phyloP scores from a whole-genome alignment of 805 yeast genomes.

The Teunomyces cretensis region DNA sequence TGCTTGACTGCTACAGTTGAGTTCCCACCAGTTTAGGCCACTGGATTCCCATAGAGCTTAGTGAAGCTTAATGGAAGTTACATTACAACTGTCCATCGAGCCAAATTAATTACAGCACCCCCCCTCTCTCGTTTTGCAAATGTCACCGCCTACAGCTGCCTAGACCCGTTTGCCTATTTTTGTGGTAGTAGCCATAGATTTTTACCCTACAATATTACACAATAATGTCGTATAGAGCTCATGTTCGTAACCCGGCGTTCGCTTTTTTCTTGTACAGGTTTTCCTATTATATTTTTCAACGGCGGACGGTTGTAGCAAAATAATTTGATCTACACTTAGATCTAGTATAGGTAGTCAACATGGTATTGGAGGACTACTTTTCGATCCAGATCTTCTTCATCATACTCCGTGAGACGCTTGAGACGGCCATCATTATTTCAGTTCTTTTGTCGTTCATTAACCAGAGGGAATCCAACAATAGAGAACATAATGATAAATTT shows the following conservation, averaged over 20 bases:
- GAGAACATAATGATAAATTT: conserved; percentile 1
- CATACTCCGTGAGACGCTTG: conserved; percentile 28
- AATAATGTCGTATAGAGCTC: not conserved
- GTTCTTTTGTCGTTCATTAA: conserved; percentile 29
- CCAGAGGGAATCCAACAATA: conserved; percentile 12
- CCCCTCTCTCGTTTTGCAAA: not conserved
- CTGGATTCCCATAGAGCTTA: too few relatives aligned
- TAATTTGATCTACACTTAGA: not conserved
- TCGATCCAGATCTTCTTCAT: conserved; percentile 31
- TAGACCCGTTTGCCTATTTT: not conserved
- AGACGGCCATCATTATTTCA: conserved; percentile 30
- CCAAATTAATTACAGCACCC: too few relatives aligned
- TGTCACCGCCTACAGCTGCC: not conserved
- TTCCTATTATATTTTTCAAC: not conserved
- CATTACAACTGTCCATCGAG: too few relatives aligned
- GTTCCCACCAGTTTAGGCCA: conserved; percentile 37
- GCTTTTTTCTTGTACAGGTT: not conserved
- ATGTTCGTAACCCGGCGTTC: not conserved
- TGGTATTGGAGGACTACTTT: conserved; percentile 16
- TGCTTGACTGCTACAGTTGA: conserved; percentile 77
- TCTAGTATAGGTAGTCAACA: not conserved
- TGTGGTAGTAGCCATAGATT: not conserved
- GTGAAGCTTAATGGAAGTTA: too few relatives aligned
- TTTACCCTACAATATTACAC: not conserved
- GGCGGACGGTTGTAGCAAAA: not conserved